Evolutionary conservation across 495 filamentous ascomycete species (phyloP).

Genomic region (Penicillium lagena): DNA sequence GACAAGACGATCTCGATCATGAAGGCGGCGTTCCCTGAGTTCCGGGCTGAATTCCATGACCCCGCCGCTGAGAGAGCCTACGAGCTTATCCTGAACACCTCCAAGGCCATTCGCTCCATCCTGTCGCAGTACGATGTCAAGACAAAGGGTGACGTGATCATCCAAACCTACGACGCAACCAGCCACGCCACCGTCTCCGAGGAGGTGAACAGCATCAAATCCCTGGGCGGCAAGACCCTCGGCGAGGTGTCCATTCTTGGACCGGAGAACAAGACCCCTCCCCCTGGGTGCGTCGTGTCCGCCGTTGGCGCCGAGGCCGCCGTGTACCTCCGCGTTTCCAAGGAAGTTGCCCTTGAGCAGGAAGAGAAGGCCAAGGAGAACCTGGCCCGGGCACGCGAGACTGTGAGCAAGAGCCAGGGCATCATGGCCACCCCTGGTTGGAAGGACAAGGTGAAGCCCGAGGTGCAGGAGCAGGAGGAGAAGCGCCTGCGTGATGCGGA

Average conservation of each 20-base stretch:
- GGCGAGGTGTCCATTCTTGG: constrained; percentile 42
- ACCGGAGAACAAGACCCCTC: constrained; percentile 46
- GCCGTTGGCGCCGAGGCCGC: constrained; percentile 58
- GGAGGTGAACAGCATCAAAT: constrained; percentile 55
- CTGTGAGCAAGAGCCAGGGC: constrained; percentile 25
- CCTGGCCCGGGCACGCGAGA: constrained; percentile 28
- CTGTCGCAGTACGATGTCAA: constrained; percentile 54
- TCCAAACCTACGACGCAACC: constrained; percentile 52
- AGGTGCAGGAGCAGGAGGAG: constrained; percentile 53
- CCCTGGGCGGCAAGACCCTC: constrained; percentile 57
- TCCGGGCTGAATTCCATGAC: constrained; percentile 48
- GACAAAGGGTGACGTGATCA: constrained; percentile 48
- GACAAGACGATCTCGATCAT: constrained; percentile 64
- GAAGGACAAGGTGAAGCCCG: constrained; percentile 42
- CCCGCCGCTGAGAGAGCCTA: constrained; percentile 54
- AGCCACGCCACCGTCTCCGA: constrained; percentile 50
- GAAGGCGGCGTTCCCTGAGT: constrained; percentile 58
- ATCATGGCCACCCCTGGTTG: constrained; percentile 30
- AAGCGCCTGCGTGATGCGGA: constrained; percentile 53
- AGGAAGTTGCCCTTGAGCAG: constrained; percentile 60
- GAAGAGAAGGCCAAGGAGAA: constrained; percentile 58
- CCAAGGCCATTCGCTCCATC: constrained; percentile 51
- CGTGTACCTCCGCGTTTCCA: constrained; percentile 64
- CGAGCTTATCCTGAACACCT: constrained; percentile 56
- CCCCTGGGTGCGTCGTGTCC: constrained; percentile 65